Percentiles rank a stretch among this genome's conserved stretches.
Evolutionary conservation across 305 asterid species (phyloP).

Genomic region (Striga hermonthica): DNA sequence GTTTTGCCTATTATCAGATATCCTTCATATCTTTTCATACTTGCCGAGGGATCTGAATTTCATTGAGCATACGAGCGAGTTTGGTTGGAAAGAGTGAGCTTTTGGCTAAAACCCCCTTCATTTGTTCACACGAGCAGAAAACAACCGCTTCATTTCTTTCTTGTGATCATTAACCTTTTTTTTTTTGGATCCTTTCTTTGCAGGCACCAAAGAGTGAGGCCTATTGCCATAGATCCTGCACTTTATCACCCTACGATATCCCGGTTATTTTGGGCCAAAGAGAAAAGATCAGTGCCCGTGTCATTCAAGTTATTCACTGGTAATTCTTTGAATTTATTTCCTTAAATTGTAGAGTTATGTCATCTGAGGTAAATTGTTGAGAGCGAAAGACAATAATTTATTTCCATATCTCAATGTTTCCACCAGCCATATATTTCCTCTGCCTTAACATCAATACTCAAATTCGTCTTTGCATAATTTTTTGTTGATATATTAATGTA

Average conservation of each 20-base stretch:
- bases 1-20: slow-evolving; percentile 51
- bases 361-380: too few species aligned
- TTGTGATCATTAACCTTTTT: slow-evolving; percentile 16
- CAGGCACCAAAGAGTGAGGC: slow-evolving; percentile 81
- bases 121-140: slow-evolving; percentile 21
- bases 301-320: slow-evolving; percentile 89
- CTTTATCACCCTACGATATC: slow-evolving; percentile 81
- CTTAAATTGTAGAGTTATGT: too few species aligned
- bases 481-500: not conserved
- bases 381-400: too few species aligned
- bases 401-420: too few species aligned
- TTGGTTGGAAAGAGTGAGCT: slow-evolving; percentile 98
- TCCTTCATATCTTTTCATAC: slow-evolving; percentile 90
- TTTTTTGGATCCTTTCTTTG: slow-evolving; percentile 26
- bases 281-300: slow-evolving; percentile 82
- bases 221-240: slow-evolving; percentile 88
- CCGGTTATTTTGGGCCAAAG: slow-evolving; percentile 96
- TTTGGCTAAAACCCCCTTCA: slow-evolving; percentile 19
- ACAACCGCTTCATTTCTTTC: not conserved
- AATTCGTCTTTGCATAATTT: not conserved
- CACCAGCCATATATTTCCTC: too few species aligned
- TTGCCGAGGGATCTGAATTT: slow-evolving; percentile 95
- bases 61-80: slow-evolving; percentile 82
- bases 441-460: too few species aligned
- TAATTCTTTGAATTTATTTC: slow-evolving; percentile 27